These are phyloP conservation scores for Tolypocladium pustulatum DNA, from an alignment of 2,329 filamentous ascomycete species.

Conservation along the genomic window DNA sequence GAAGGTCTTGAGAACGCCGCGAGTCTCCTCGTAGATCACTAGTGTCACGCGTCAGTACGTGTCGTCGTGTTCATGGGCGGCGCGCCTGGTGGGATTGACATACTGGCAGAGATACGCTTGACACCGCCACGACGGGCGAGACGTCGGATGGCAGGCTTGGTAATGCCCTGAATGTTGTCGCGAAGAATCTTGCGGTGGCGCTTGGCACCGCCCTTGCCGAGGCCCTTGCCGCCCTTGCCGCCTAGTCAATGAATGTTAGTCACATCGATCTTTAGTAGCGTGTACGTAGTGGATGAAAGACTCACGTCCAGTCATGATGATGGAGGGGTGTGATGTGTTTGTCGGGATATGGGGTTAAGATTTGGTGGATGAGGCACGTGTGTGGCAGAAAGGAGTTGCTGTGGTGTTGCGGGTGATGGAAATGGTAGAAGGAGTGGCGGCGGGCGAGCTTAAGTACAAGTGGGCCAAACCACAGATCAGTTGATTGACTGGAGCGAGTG, in stretches of 20 bases:
- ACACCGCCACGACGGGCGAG: constrained; percentile 98
- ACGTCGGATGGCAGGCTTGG: constrained; percentile 97
- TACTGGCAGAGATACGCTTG: constrained; percentile 98
- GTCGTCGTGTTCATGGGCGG: background rate
- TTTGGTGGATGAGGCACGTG: constrained; percentile 1
- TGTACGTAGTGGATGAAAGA: constrained; percentile 2
- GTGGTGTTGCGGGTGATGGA: constrained; percentile 6
- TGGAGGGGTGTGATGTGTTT: constrained; percentile 4
- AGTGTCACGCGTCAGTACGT: background rate
- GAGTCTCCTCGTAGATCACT: constrained; percentile 73
- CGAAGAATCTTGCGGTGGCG: constrained; percentile 98
- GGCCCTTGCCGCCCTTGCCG: constrained; percentile 93
- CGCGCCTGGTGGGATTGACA: background rate
- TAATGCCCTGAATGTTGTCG: constrained; percentile 99
- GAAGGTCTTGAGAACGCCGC: constrained; percentile 69
- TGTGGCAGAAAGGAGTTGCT: constrained; percentile 2
- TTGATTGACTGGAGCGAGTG: constrained; percentile 7
- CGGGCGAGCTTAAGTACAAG: constrained; percentile 26
- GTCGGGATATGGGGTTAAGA: constrained; percentile 4
- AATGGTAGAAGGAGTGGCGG: constrained; percentile 15
- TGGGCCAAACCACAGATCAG: constrained; percentile 27
- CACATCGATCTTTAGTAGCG: background rate
- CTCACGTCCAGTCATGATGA: constrained; percentile 26
- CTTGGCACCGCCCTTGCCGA: constrained; percentile 97
- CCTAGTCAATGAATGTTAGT: constrained; percentile 38